Base-by-base conservation (phyloP, 1,139 yeast species). In the Maudiozyma humilis region DNA sequence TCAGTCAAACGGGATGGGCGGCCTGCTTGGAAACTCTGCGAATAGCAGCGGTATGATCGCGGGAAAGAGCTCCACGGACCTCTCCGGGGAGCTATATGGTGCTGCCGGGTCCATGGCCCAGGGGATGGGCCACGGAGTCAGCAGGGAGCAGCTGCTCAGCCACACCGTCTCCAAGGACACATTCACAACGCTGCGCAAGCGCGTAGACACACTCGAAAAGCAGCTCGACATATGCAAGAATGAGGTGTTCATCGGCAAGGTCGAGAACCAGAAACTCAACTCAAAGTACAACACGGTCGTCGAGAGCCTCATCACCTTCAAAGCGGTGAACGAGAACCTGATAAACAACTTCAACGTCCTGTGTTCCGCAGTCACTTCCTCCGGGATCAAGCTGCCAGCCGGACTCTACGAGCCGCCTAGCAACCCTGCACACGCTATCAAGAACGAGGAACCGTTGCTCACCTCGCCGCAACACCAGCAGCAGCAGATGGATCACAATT, bases 381-480 rank as follows among this genome's bases (percentile, higher is more conserved):
- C 78, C 13, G 91, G 91, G 1, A 74, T 82, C 38, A 76, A 82
- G 47, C 50, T 82, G n/a, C 88, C 89, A 13, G 37, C 39, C 8
- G 25, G 35, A 16, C 29, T 47, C 3, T 47, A 38, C 3, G 76
- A 74, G 48, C 31, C 32, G 20, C 14, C 37, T n/a, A 25, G 18
- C 25, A 16, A 14, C n/a, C n/a, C 36, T 23, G 16, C 7, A 7
- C 23, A 33, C 19, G 6, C 23, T 16, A 32, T 32, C 6, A 32
- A 32, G 19, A 14, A 14, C 15, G 37, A 17, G 8, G 13, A 13
- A 18, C 14, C 14, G 4, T 10, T 34, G 16, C 13, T 19, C n/a
- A n/a, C n/a, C n/a, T n/a, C n/a, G n/a, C n/a, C n/a, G n/a, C n/a
- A n/a, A n/a, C n/a, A n/a, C n/a, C n/a, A n/a, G n/a, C n/a, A n/a